Base-by-base conservation (phyloP, 306 rosid species). In the Bauhinia variegata region DNA sequence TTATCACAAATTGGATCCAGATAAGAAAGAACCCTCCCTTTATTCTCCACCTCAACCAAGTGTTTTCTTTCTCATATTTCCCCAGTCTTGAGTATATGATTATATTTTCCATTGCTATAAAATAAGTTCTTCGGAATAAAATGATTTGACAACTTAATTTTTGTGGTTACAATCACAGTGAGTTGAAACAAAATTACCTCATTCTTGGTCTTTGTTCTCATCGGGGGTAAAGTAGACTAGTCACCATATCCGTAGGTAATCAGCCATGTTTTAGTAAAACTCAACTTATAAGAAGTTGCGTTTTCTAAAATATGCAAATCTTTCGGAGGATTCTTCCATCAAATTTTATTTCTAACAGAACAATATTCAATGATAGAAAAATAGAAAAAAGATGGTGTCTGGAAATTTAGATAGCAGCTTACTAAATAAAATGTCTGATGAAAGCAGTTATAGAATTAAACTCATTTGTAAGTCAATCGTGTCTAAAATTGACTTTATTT, bases 101-200 rank as follows among this genome's bases (percentile, higher is more conserved):
- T 36, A 17, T n/a, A 9, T 60, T n/a, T n/a, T 48, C 44, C 19
- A 70, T 38, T 6, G 23, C 13, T 37, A 49, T 13, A 60, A 30
- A 34, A 37, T 36, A 3, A 43, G 31, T 31, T 52, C 30, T 50
- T 60, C 60, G 51, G 50, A 36, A 59, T 49, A 69, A 32, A 5
- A 70, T 11, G 60, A 70, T 59, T n/a, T 14, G 32, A 12, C 36
- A 38, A 61, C 69, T 17, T 66, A 34, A 16, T 57, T 63, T 8
- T 18, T 17, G 43, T 13, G 33, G 33, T n/a, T 54, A 54, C 6
- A 34, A 53, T 32, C 46, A 72, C 31, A 4, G 52, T 14, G 56
- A 42, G 33, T 50, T 18, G 42, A 37, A 34, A 12, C 46, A 9
- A 41, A 38, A 23, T n/a, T 51, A 3, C 37, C 44, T 18, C 13